Base-by-base conservation (phyloP, 2,329 filamentous ascomycete genomes). In the Cordyceps pruinosa region DNA sequence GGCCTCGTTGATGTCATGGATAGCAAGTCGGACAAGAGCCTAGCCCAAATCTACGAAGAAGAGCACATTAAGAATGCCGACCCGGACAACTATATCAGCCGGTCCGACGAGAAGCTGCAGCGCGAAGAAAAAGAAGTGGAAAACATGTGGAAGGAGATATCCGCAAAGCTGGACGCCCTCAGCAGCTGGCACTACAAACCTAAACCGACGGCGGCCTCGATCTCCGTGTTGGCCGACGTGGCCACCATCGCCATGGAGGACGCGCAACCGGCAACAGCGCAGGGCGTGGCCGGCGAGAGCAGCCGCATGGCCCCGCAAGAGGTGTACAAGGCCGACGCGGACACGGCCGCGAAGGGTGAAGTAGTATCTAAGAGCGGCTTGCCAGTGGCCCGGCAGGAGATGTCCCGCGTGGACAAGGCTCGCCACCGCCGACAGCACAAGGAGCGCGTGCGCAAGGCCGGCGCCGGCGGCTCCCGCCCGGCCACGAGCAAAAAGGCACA, bases 161-260 rank as follows among this genome's bases (percentile, higher is more conserved):
- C 82, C 66, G 82, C 82, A 46, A 89, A 90, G 61, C 84, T 99
- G 56, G 94, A 99, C 72, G 84, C 89, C 26, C 84, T 99, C 61
- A 92, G 86, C 72, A 96, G 89, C 70, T 96, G 90, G 86, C 89
- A 97, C 74, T 97, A 96, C 81, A 92, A 90, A 72, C 94, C 94
- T 55, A 95, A 92, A 75, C 86, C 89, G 12, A 81, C 87, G 2
- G 87, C 87, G 52, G 84, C 90, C n/a, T 83, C 84, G 46, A 83
- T 99, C 61, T 92, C 89, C 44, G 88, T 97, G 56, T 87, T 97
- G 34, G 82, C 90, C 26, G 93, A 97, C 72, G 89, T 94, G 4
- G 90, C 92, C n/a, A 90, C 89, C 4, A 86, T 97, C 62, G 81
- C 83, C 63, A 96, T 97, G 88, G 94, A 99, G 75, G 94, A 99